phyloP scores from a whole-genome alignment of 1,284 basidiomycete species.

The Ustilago loliicola region DNA sequence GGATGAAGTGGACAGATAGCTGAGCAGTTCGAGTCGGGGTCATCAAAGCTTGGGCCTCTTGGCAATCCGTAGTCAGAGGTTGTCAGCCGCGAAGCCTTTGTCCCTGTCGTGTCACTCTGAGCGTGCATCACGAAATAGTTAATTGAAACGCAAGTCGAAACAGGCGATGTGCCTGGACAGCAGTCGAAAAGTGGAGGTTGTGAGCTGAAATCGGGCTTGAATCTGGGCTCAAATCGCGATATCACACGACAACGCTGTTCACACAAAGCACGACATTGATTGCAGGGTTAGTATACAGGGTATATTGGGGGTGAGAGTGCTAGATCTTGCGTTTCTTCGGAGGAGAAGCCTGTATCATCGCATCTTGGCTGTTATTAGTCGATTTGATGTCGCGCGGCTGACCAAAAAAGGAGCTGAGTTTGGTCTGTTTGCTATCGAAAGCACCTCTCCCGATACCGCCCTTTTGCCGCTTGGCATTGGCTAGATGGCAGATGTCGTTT shows the following conservation, averaged over 20 bases:
- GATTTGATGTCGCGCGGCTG: neutral
- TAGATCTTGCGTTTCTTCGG: constrained; percentile 36
- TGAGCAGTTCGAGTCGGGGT: neutral
- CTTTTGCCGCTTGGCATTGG: constrained; percentile 39
- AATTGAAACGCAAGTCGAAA: no score
- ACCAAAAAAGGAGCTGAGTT: constrained; percentile 41
- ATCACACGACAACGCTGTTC: neutral
- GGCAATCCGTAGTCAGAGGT: neutral
- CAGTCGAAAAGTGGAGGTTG: constrained; percentile 1
- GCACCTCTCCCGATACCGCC: constrained; percentile 44
- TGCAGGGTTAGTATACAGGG: neutral
- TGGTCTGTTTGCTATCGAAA: constrained; percentile 33
- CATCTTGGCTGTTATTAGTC: neutral
- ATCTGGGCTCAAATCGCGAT: neutral
- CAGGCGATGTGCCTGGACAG: neutral
- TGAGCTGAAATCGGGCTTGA: no score
- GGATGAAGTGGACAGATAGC: neutral
- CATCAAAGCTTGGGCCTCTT: constrained; percentile 1
- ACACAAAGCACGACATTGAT: neutral
- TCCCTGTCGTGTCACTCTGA: neutral
- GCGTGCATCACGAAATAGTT: no score
- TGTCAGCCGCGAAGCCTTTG: neutral
- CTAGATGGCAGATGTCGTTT: constrained; percentile 42
- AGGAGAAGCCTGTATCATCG: constrained; percentile 3
- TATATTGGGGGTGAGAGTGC: neutral